Evolutionary conservation across 495 filamentous ascomycete genomes (phyloP).

Genomic region (Podospora pseudopauciseta): DNA sequence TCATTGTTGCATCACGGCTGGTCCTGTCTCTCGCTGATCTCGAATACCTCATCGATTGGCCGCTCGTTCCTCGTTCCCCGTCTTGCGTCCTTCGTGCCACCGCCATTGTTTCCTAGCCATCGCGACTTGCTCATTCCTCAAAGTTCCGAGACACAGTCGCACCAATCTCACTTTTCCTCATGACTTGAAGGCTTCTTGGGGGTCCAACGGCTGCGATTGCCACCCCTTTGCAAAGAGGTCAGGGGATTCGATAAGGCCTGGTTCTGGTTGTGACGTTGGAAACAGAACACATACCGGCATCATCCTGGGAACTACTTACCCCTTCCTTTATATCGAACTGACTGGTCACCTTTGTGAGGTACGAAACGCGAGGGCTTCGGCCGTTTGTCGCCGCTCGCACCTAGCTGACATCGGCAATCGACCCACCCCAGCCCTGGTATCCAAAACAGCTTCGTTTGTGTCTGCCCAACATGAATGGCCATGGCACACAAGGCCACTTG

Average conservation of each 20-base stretch:
- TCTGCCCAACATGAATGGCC: slow-evolving; percentile 27
- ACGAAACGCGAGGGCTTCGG: neutral
- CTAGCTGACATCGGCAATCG: slow-evolving; percentile 18
- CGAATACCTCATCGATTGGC: neutral
- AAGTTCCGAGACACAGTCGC: slow-evolving; percentile 3
- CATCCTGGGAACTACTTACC: neutral
- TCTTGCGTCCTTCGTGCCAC: neutral
- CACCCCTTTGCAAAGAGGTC: neutral
- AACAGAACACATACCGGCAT: neutral
- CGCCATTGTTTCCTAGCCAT: neutral
- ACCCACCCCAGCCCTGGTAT: slow-evolving; percentile 8
- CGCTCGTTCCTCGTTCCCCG: neutral
- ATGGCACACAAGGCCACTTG: slow-evolving; percentile 13
- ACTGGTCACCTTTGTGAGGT: neutral
- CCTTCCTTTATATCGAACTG: neutral
- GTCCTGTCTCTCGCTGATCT: neutral
- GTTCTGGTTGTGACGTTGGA: no score
- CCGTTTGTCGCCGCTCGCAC: slow-evolving; percentile 9
- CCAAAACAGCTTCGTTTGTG: slow-evolving; percentile 15
- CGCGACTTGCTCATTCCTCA: slow-evolving; percentile 1
- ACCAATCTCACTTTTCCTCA: neutral
- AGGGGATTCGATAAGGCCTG: no score
- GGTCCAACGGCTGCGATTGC: neutral
- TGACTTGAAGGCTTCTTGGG: neutral
- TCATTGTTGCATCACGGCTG: neutral